phyloP scores from a whole-genome alignment of 75 land plant species.

The Gnetum montanum region DNA sequence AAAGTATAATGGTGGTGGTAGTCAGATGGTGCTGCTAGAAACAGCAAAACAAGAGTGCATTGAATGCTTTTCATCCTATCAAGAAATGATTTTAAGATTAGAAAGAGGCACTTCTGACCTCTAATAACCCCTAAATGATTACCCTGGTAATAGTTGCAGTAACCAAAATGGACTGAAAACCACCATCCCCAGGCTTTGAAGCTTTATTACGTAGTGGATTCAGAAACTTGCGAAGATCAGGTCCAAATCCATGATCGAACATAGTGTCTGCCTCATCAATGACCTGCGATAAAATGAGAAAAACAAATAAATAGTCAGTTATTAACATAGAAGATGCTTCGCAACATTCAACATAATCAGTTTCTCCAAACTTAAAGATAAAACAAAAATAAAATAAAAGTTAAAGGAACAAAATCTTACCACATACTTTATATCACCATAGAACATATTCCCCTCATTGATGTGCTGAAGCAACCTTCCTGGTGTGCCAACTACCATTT shows the following conservation, averaged over 20 bases:
- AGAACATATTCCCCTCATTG: constrained; percentile 87
- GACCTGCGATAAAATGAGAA: constrained; percentile 33
- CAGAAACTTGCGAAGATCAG: constrained; percentile 88
- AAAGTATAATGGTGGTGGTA: no score
- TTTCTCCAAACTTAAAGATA: no score
- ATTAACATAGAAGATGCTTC: no score
- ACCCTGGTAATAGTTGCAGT: constrained; percentile 98
- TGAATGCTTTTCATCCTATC: no score
- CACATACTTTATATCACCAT: constrained; percentile 98
- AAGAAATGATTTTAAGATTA: neutral
- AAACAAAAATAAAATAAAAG: no score
- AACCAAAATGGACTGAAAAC: constrained; percentile 87
- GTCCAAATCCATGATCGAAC: constrained; percentile 90
- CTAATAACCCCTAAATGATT: neutral
- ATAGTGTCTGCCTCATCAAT: constrained; percentile 79
- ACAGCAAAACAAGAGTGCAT: no score
- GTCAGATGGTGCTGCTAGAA: no score
- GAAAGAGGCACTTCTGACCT: neutral
- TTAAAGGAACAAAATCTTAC: constrained; percentile 30
- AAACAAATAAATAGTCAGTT: no score
- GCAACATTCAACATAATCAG: no score
- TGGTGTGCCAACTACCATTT: constrained; percentile 97
- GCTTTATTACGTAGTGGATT: constrained; percentile 84
- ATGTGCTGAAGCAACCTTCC: constrained; percentile 96
- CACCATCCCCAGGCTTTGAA: constrained; percentile 46